Base-by-base conservation (phyloP, 2,329 filamentous ascomycete species). In the Trichoderma citrinoviride region DNA sequence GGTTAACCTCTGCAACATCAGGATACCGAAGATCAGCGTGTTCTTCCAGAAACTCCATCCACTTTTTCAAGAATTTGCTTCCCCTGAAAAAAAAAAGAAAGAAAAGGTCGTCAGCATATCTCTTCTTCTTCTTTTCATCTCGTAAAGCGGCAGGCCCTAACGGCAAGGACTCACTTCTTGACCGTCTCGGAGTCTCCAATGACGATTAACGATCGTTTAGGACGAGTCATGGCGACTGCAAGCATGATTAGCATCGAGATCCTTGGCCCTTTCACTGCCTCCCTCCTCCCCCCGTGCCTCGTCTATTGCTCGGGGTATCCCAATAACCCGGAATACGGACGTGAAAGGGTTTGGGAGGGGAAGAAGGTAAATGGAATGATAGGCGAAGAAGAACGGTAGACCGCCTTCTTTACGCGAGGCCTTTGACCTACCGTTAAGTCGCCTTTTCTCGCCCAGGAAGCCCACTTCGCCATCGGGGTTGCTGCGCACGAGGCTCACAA, bases 211-310 rank as follows among this genome's bases (percentile, higher is more conserved):
- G 95, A 94, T 70, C 95, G 86, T 79, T 91, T 94, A 6, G 95
- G 92, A 69, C 95, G 87, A 67, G 95, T 99, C 93, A 99, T 98
- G 61, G 95, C 94, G 71, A 98, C 93, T 96, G 92, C 88, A 90
- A 71, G 63, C n/a, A 27, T 53, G 15, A 52, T 50, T 25, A 49
- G 12, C 19, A 40, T 46, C 2, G 19, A 37, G n/a, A 37, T 15
- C 2, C 55, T 37, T 3, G 33, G 2, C 21, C 10, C 23, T 50
- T n/a, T 21, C n/a, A n/a, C n/a, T n/a, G n/a, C n/a, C n/a, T n/a
- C n/a, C n/a, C n/a, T n/a, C n/a, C n/a, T n/a, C n/a, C n/a, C 49
- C 50, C n/a, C 6, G 19, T 25, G 37, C 17, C 44, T 50, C 29
- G 23, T 37, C 17, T 37, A 37, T 23, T 43, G 5, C 15, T 3